phyloP scores from a whole-genome alignment of 148 eudicot genomes.

The Nyssa sinensis region DNA sequence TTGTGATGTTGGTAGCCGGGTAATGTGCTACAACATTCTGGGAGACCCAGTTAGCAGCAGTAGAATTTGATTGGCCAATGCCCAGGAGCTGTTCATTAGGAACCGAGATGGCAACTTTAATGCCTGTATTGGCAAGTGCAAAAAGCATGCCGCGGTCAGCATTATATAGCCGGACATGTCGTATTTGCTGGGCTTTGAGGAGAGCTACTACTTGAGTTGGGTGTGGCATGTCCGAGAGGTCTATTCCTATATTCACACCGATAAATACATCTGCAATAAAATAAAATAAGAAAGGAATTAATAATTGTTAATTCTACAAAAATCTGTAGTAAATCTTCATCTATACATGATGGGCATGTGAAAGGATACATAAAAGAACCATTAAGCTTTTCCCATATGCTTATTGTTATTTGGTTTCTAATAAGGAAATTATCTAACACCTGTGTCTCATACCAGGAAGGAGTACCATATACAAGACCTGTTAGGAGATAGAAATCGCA shows the following conservation, averaged over 20 bases:
- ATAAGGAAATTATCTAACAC: too few species aligned
- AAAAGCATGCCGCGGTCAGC: constrained; percentile 77
- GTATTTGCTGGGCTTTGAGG: constrained; percentile 70
- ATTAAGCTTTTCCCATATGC: too few species aligned
- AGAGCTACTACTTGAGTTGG: constrained; percentile 93
- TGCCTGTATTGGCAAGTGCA: constrained; percentile 76
- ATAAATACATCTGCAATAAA: constrained; percentile 61
- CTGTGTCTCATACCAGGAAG: too few species aligned
- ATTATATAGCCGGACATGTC: constrained; percentile 65
- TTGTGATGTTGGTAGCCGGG: constrained; percentile 78
- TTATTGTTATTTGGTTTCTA: too few species aligned
- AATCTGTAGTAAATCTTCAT: too few species aligned
- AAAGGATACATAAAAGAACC: too few species aligned
- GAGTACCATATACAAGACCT: too few species aligned
- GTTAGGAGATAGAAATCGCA: too few species aligned
- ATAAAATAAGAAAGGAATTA: too few species aligned
- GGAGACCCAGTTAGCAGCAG: constrained; percentile 85
- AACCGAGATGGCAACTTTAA: constrained; percentile 59
- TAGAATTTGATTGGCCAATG: constrained; percentile 75
- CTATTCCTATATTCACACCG: constrained; percentile 84
- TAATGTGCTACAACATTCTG: constrained; percentile 79
- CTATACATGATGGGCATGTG: too few species aligned
- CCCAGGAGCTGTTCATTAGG: constrained; percentile 82
- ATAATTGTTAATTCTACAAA: too few species aligned
- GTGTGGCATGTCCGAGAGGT: constrained; percentile 80